Evolutionary conservation across 164 flowering plant species (phyloP).

Genomic region (Magnolia changhungtana): DNA sequence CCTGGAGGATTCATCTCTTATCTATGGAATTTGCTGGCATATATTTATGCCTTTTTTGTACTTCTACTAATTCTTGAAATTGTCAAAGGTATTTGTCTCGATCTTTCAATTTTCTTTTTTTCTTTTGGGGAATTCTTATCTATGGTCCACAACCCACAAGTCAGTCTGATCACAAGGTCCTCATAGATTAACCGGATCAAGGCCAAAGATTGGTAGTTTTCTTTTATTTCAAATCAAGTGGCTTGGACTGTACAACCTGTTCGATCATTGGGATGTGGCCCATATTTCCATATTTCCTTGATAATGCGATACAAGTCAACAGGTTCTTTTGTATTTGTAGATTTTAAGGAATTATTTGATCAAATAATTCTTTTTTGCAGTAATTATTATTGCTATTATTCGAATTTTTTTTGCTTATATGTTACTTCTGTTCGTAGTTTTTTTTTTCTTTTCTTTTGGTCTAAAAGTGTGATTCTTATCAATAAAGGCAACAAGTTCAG

Average conservation of each 20-base stretch:
- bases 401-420: no score
- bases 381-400: no score
- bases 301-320: no score
- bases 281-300: no score
- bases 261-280: not conserved
- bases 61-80: constrained; percentile 24
- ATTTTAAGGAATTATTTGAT: no score
- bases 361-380: no score
- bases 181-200: not conserved
- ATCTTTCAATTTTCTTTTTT: not conserved
- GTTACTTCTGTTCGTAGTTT: no score
- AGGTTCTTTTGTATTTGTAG: no score
- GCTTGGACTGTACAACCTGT: not conserved
- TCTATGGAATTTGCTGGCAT: constrained; percentile 13
- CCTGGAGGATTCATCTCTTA: constrained; percentile 9
- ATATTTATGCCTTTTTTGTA: constrained; percentile 15
- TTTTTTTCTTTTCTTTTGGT: no score
- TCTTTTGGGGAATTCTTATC: not conserved
- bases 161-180: no score
- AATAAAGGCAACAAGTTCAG: no score
- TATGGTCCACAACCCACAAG: not conserved
- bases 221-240: not conserved
- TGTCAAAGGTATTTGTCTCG: constrained; percentile 10
- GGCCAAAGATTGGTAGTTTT: not conserved
- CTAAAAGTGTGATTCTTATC: no score